Conservation (phyloP, 345 rosid genomes). For the Salix exigua region DNA sequence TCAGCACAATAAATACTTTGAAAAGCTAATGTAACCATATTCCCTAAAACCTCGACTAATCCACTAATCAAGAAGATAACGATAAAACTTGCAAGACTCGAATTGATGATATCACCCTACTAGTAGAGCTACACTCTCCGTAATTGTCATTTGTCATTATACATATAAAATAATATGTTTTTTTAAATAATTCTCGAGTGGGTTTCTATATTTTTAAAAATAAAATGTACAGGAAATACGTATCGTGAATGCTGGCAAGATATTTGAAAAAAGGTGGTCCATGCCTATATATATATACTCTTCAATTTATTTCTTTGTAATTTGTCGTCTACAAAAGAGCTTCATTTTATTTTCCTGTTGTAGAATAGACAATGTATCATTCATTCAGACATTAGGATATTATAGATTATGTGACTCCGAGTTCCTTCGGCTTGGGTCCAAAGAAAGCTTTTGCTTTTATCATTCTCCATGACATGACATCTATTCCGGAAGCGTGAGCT, state of each 20-base stretch:
- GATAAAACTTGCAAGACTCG: no score
- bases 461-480: neutral
- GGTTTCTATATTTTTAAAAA: no score
- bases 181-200: no score
- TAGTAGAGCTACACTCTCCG: no score
- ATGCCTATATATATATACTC: neutral
- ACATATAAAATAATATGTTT: no score
- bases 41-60: no score
- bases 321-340: conserved; percentile 1
- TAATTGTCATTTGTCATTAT: no score
- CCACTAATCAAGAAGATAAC: no score
- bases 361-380: neutral
- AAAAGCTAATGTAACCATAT: no score
- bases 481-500: neutral
- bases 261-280: neutral
- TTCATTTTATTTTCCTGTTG: neutral
- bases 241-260: neutral
- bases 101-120: no score
- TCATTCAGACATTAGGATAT: neutral
- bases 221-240: no score
- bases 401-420: neutral
- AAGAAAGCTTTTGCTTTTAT: neutral
- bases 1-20: no score
- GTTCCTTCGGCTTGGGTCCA: neutral
- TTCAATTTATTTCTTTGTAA: neutral